Base-by-base conservation (phyloP, 148 eudicot genomes). In the Diospyros lotus region DNA sequence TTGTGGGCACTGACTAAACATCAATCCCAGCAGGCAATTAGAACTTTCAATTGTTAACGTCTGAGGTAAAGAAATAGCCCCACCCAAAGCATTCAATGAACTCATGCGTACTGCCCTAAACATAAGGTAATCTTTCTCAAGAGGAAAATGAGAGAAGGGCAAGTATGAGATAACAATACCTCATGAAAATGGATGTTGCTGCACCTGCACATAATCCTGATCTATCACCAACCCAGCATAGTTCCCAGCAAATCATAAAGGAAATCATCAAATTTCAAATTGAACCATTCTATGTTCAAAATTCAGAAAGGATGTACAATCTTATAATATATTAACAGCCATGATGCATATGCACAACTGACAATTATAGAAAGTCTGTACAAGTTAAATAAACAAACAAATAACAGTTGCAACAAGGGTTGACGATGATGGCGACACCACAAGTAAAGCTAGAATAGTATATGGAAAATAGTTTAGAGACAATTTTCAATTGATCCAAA, bases 361-460 rank as follows among this genome's bases (percentile, higher is more conserved):
- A 68, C 28, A 18, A 60, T 67, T n/a, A 7, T 28, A 8, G 44
- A 68, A 65, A 80, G 81, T 78, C 82, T 82, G 82, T 82, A 82
- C 88, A 82, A 67, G 66, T 80, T 65, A 53, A 55, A 59, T 72
- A 69, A 72, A 79, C 73, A 75, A 66, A 78, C 60, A 51, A 2
- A 15, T 41, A 71, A 76, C 84, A 80, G 78, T 77, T 59, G 28
- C 28, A 74, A 77, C 61, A 60, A 71, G 63, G 39, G 76, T 59
- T 63, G 75, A 74, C 69, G 68, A 71, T 45, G 15, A 64, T 45
- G 42, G 55, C 17, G 60, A 64, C 61, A 73, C 76, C 66, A 59
- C 66, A 78, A 17, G 52, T 72, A 78, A 61, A 43, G 4, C 10
- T 68, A 67, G 71, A 73, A 73, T 64, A 66, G 68, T 60, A 60